Percentiles rank a stretch among this genome's conserved stretches.
phyloP scores from a whole-genome alignment of 75 land plant species.

The Cupressus sempervirens region DNA sequence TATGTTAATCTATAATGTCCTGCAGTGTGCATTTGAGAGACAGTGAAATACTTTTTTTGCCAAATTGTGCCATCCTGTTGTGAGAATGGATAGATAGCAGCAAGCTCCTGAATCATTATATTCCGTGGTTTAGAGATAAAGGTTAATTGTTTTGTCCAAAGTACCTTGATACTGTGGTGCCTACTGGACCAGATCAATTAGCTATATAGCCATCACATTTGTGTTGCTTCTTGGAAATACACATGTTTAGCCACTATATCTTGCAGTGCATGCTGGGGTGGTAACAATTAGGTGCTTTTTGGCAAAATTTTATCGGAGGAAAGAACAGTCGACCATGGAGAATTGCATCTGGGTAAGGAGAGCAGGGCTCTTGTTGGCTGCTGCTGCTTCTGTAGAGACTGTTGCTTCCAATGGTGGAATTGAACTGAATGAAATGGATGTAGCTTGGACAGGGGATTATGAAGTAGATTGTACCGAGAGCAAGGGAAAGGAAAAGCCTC shows the following conservation, averaged over 20 bases:
- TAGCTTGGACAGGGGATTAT: slow-evolving; percentile 27
- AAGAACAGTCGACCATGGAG: background rate
- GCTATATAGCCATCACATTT: background rate
- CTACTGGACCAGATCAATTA: background rate
- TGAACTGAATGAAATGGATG: slow-evolving; percentile 19
- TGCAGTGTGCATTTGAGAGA: background rate
- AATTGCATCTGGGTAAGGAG: background rate
- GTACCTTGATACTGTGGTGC: background rate
- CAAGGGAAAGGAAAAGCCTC: slow-evolving; percentile 22
- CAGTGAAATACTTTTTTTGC: background rate
- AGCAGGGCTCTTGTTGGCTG: slow-evolving; percentile 1
- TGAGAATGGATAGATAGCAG: no score
- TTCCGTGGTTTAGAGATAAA: background rate
- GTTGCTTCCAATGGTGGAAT: background rate
- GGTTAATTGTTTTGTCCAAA: background rate
- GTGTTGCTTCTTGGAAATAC: background rate
- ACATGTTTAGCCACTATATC: background rate
- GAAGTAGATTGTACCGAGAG: slow-evolving; percentile 23
- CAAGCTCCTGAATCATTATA: no score
- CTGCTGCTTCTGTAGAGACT: background rate
- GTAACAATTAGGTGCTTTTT: background rate
- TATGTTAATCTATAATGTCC: background rate
- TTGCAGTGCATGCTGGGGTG: background rate
- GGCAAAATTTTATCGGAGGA: background rate
- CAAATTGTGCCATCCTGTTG: background rate